Evolutionary conservation across 169 alveolate species (phyloP).

Genomic region (Cryptosporidium ubiquitum): DNA sequence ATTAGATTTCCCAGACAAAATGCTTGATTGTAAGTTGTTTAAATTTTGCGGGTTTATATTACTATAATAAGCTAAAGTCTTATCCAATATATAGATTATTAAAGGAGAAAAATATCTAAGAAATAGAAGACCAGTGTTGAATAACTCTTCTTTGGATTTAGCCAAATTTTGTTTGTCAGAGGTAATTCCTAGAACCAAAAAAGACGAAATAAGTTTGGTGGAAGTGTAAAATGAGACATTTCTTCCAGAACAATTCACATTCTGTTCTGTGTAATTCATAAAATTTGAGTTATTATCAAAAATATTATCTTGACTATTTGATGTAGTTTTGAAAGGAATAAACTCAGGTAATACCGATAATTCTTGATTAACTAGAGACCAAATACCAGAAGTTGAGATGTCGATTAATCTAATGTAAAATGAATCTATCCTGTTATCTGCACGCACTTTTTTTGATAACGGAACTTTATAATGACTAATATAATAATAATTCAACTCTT

Average conservation of each 20-base stretch:
- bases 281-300: neutral
- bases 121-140: neutral
- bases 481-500: slow-evolving; percentile 27
- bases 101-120: slow-evolving; percentile 33
- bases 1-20: neutral
- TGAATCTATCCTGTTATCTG: slow-evolving; percentile 45
- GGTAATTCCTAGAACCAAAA: slow-evolving; percentile 6
- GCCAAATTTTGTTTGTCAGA: neutral
- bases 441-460: neutral
- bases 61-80: neutral
- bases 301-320: neutral
- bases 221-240: slow-evolving; percentile 40
- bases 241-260: neutral
- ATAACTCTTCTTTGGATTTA: neutral
- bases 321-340: neutral
- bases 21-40: neutral
- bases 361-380: slow-evolving; percentile 41
- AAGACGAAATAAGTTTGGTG: slow-evolving; percentile 8
- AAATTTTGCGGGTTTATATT: neutral
- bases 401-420: slow-evolving; percentile 45
- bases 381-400: slow-evolving; percentile 38
- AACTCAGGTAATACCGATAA: slow-evolving; percentile 27
- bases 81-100: slow-evolving; percentile 33
- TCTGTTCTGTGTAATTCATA: neutral
- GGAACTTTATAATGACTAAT: slow-evolving; percentile 11